A percentile compares a stretch with the other conserved stretches of the same genome.
phyloP scores from a whole-genome alignment of 169 alveolate species.

The Plasmodium blacklocki region DNA sequence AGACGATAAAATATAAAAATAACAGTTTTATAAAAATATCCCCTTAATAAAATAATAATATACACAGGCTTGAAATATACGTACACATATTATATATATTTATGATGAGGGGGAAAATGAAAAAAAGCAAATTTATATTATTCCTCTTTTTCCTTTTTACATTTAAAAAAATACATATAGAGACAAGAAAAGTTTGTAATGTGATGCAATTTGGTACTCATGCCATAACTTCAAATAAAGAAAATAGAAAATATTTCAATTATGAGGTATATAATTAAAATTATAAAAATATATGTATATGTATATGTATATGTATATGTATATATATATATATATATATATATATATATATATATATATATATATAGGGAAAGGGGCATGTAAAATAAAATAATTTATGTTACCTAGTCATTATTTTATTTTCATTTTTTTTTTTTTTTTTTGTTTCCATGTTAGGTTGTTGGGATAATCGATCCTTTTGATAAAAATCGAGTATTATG shows the following conservation, averaged over 20 bases:
- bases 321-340: no score
- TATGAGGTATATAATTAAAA: conserved; percentile 34
- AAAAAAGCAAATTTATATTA: no score
- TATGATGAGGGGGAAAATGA: no score
- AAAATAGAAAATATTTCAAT: conserved; percentile 14
- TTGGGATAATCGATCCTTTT: conserved; percentile 56
- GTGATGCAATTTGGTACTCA: conserved; percentile 52
- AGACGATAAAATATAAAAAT: no score
- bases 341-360: neutral
- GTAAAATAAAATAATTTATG: neutral
- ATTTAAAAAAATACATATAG: neutral
- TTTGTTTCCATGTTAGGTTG: conserved; percentile 15
- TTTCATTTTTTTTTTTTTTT: neutral
- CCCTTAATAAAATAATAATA: no score
- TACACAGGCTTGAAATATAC: no score
- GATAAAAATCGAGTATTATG: conserved; percentile 47
- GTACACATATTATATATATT: no score
- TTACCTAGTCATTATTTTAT: neutral
- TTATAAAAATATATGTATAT: neutral
- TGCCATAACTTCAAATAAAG: conserved; percentile 13
- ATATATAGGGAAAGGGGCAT: neutral
- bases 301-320: neutral
- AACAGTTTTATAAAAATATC: no score
- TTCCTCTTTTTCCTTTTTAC: neutral
- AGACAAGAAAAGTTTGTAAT: conserved; percentile 29